These are phyloP conservation scores for Populus euphratica DNA, from an alignment of 345 rosid species.

Conservation along the genomic window DNA sequence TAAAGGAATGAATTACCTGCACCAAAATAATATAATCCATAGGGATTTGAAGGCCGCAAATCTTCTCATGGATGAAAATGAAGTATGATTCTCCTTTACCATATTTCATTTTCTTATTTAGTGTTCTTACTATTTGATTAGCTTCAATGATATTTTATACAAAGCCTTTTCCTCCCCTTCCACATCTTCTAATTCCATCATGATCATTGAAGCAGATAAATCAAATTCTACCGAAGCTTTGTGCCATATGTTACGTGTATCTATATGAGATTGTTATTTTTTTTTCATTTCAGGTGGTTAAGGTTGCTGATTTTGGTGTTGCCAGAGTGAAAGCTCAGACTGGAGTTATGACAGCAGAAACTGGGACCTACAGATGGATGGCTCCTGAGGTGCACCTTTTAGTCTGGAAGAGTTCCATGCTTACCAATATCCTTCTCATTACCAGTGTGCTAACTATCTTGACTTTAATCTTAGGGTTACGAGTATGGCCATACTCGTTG, in stretches of 20 bases:
- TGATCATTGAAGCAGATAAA: not conserved
- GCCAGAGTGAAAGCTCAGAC: slow-evolving; percentile 88
- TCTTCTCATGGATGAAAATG: slow-evolving; percentile 96
- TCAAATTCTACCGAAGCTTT: not conserved
- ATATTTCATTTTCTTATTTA: not conserved
- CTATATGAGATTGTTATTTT: not conserved
- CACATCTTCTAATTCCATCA: not conserved
- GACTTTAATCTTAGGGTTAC: not conserved
- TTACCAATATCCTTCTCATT: not conserved
- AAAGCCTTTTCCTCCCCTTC: not conserved
- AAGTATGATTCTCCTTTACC: slow-evolving; percentile 43
- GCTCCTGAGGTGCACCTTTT: slow-evolving; percentile 82
- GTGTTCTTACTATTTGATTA: not conserved
- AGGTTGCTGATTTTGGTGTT: slow-evolving; percentile 99
- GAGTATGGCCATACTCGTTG: too few relatives aligned
- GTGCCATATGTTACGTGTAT: not conserved
- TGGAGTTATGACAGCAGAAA: slow-evolving; percentile 99
- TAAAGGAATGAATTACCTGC: slow-evolving; percentile 98
- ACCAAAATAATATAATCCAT: slow-evolving; percentile 91
- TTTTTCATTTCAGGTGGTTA: slow-evolving; percentile 59
- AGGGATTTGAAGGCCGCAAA: slow-evolving; percentile 97
- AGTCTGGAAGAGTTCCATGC: not conserved
- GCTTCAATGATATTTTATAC: not conserved
- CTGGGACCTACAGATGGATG: slow-evolving; percentile 99
- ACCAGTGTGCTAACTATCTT: not conserved